Percentiles rank a stretch among this genome's conserved stretches.
phyloP scores from a whole-genome alignment of 805 yeast genomes.

The Schwanniomyces yamadae region DNA sequence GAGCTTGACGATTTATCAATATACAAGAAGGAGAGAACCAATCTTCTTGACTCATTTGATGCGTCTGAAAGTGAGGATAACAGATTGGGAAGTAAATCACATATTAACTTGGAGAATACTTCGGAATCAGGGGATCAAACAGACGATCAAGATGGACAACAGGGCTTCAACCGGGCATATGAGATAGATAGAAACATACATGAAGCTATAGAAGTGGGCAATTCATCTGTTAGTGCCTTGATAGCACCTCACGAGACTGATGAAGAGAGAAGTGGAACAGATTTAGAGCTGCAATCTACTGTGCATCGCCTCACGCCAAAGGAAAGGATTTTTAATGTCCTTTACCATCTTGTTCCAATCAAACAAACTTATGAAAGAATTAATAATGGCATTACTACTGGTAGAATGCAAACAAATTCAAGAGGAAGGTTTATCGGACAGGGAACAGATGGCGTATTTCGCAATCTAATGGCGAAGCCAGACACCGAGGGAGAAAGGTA shows the following conservation, averaged over 20 bases:
- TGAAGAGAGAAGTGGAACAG: slow-evolving; percentile 9
- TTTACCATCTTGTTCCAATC: slow-evolving; percentile 36
- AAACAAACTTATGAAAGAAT: slow-evolving; percentile 43
- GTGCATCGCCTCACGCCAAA: slow-evolving; percentile 22
- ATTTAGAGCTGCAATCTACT: slow-evolving; percentile 30
- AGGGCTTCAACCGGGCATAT: too few species aligned
- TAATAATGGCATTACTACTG: slow-evolving; percentile 40
- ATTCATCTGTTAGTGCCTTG: slow-evolving; percentile 8
- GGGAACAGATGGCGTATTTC: slow-evolving; percentile 85
- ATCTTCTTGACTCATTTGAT: slow-evolving; percentile 1
- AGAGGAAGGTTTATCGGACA: slow-evolving; percentile 48
- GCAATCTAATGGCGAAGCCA: slow-evolving; percentile 89
- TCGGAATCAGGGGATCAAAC: too few species aligned
- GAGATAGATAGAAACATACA: slow-evolving; percentile 18
- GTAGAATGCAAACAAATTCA: slow-evolving; percentile 40
- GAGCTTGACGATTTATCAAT: too few species aligned
- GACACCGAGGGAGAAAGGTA: slow-evolving; percentile 42
- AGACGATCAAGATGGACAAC: too few species aligned
- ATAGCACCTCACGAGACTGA: background rate
- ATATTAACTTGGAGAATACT: slow-evolving; percentile 1
- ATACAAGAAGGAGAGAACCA: slow-evolving; percentile 1
- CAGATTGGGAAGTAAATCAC: background rate
- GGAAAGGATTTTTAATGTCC: slow-evolving; percentile 30
- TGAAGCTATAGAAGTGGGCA: slow-evolving; percentile 17
- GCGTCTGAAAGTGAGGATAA: slow-evolving; percentile 3